Evolutionary conservation across 768 basidiomycete species (phyloP), one percentile per base, ranked within the genome.

Genomic region (Xerocomus brunneocitrinus): DNA sequence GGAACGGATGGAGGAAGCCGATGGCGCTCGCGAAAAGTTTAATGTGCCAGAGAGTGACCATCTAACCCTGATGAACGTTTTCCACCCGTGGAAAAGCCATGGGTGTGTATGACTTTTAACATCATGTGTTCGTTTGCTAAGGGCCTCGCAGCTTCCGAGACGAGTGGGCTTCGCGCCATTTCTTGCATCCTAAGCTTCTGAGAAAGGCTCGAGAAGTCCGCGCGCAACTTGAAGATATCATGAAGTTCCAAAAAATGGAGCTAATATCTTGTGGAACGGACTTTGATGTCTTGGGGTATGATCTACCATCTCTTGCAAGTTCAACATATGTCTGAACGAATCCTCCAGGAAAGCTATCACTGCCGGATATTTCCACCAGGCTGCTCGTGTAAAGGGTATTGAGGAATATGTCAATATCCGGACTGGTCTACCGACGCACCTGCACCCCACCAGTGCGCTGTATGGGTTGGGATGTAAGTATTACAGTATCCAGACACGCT

Each of bases 11-110:
- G 97, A 99, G 64, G 97, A 99, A 74, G 89, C 91, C 31, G 97
- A 99, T 71, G 95, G 93, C 3, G 93, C 95, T 10, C 76, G 97
- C 59, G 97, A 98, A 71, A 98, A 98, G 76, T 99, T 98, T 71
- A 93, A 95, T 53, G 97, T 99, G 4, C 92, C 95, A 0, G 97
- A 99, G 73, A 95, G 93, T 66, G 97, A 99, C 63, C 97, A 99
- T 72, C 68, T 99, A 53, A 98, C 95, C 25, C 70, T 98, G 40
- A 67, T 99, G 58, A 97, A 99, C 65, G 97, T 98, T 2, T 99
- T 94, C 72, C 91, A 88, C 55, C 95, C 98, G 69, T 99, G 97
- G 97, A 98, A 98, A 76, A 83, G 82, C 52, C 95, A 98, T 66
- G 85, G 88, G 91, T 94, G 62, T 40, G 86, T n/a, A n/a, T 74